Conservation (phyloP, 106 monocot species). For the Allium sativum region DNA sequence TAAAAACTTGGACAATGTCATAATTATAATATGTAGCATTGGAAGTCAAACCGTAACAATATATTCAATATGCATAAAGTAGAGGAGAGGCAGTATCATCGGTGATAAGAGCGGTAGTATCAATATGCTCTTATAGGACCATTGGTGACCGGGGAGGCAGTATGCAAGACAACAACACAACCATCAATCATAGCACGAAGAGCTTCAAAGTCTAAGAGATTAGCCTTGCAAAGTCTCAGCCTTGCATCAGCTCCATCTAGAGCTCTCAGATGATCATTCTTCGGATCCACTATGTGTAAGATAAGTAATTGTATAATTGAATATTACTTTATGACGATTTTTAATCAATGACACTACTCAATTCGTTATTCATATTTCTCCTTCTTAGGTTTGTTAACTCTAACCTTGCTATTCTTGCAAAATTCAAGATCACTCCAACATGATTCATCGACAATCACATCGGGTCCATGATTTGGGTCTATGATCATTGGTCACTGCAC, state of each 20-base stretch:
- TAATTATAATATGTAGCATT: too few species aligned
- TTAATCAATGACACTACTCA: too few species aligned
- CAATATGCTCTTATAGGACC: constrained; percentile 45
- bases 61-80: too few species aligned
- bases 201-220: constrained; percentile 51
- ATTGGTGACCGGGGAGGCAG: constrained; percentile 63
- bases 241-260: constrained; percentile 55
- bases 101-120: too few species aligned
- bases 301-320: too few species aligned
- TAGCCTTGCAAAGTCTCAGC: constrained; percentile 35
- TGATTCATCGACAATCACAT: constrained; percentile 57
- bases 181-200: constrained; percentile 38
- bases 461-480: constrained; percentile 48
- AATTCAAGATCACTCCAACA: constrained; percentile 85
- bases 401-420: constrained; percentile 48
- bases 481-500: constrained; percentile 54
- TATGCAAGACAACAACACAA: constrained; percentile 70
- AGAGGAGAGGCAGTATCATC: too few species aligned
- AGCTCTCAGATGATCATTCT: constrained; percentile 53
- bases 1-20: too few species aligned
- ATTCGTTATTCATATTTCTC: too few species aligned
- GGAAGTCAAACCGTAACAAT: too few species aligned
- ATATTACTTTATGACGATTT: too few species aligned
- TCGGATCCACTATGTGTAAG: constrained; percentile 63
- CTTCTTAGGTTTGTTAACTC: too few species aligned